Evolutionary conservation across 1,284 basidiomycete genomes (phyloP).

Genomic region (Chalciporus piperatoides): DNA sequence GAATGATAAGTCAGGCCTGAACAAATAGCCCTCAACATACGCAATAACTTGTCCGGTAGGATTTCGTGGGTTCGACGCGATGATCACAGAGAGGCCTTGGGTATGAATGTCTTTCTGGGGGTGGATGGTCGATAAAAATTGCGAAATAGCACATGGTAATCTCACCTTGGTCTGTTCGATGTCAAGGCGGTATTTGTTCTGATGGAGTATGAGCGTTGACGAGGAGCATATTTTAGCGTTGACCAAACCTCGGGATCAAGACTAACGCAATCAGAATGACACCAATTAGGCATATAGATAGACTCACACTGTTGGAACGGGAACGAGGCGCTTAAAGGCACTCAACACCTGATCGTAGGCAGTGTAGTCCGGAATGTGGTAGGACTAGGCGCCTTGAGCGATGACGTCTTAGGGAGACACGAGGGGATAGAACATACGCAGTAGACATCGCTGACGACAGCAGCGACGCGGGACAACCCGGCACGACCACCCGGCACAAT

Average conservation of each 20-base stretch:
- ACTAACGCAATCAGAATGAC: constrained; percentile 33
- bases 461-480: constrained; percentile 86
- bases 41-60: constrained; percentile 81
- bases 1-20: constrained; percentile 3
- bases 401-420: background rate
- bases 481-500: constrained; percentile 90
- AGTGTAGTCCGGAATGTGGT: constrained; percentile 87
- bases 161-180: constrained; percentile 66
- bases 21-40: constrained; percentile 28
- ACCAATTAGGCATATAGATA: background rate
- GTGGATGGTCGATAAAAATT: constrained; percentile 6
- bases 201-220: constrained; percentile 10
- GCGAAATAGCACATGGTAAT: background rate
- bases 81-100: constrained; percentile 81
- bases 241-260: constrained; percentile 54
- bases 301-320: constrained; percentile 80
- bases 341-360: constrained; percentile 82
- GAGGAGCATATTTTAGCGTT: background rate
- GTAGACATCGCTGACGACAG: constrained; percentile 84
- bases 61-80: constrained; percentile 90
- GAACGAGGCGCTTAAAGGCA: constrained; percentile 85
- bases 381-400: constrained; percentile 48
- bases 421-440: constrained; percentile 43
- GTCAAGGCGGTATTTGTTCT: constrained; percentile 68
- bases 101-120: constrained; percentile 67